Conservation (phyloP, 2,329 filamentous ascomycete species). For the Amphichorda felina region DNA sequence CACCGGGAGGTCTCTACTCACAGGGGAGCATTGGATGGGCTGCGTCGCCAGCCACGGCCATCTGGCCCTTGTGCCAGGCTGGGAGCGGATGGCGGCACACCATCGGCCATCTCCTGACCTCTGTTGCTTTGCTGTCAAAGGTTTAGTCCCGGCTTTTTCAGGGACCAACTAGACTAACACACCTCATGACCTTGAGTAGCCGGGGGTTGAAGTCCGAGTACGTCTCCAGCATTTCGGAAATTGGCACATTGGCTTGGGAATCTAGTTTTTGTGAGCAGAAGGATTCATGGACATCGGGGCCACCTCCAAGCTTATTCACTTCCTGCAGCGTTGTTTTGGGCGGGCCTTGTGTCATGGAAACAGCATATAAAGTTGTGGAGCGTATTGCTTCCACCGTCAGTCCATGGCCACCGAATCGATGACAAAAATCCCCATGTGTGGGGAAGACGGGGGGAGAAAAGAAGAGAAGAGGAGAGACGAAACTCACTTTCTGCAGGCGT, state of each 20-base stretch:
- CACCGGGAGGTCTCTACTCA: too few species aligned
- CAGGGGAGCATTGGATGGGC: constrained; percentile 5
- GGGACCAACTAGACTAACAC: too few species aligned
- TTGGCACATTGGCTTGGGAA: neutral
- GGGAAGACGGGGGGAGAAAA: too few species aligned
- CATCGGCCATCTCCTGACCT: constrained; percentile 2
- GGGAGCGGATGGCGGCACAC: constrained; percentile 1
- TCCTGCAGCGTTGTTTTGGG: too few species aligned
- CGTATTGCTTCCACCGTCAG: constrained; percentile 2
- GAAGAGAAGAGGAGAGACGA: constrained; percentile 1
- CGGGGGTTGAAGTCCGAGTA: neutral
- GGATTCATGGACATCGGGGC: neutral
- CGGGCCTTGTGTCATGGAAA: neutral
- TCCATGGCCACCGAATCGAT: too few species aligned
- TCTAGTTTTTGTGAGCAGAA: neutral
- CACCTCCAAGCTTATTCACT: neutral
- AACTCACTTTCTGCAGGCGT: constrained; percentile 15
- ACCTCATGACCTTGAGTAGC: neutral
- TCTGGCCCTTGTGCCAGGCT: constrained; percentile 2
- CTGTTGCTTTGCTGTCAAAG: constrained; percentile 1
- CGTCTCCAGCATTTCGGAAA: neutral
- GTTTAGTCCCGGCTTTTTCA: neutral
- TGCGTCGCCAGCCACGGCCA: constrained; percentile 2
- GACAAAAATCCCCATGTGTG: too few species aligned
- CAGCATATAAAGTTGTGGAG: constrained; percentile 1